Conservation (phyloP, 257 asterid genomes). For the Fraxinus anomala region DNA sequence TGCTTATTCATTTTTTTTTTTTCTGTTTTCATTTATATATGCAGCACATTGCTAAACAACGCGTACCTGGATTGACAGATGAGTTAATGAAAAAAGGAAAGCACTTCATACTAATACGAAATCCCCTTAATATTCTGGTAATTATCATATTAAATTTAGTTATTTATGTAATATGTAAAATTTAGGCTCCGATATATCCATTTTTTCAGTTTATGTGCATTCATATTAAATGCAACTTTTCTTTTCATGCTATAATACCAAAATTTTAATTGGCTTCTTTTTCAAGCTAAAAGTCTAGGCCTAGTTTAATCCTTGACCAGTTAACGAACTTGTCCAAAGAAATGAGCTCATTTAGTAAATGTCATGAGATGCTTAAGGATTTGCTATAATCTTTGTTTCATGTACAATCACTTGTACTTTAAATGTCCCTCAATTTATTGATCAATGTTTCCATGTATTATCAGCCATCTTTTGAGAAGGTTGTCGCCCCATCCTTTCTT, state of each 20-base stretch:
- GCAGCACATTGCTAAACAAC: constrained; percentile 89
- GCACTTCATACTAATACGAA: constrained; percentile 77
- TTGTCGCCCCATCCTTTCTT: constrained; percentile 57
- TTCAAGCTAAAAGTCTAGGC: neutral
- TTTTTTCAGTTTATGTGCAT: constrained; percentile 13
- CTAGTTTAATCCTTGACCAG: neutral
- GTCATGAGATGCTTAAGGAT: neutral
- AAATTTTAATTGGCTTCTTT: neutral
- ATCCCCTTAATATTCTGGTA: constrained; percentile 88
- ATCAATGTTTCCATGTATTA: constrained; percentile 25
- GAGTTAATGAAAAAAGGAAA: constrained; percentile 80
- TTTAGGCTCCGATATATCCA: neutral
- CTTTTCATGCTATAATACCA: neutral
- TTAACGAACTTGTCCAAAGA: neutral
- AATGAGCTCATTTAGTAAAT: constrained; percentile 13
- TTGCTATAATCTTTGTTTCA: constrained; percentile 6
- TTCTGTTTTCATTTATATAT: constrained; percentile 24
- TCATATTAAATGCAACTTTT: neutral
- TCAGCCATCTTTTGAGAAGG: constrained; percentile 82
- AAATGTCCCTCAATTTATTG: constrained; percentile 15
- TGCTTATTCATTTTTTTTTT: neutral
- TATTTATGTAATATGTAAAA: neutral
- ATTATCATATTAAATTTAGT: constrained; percentile 17
- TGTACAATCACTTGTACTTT: constrained; percentile 3
- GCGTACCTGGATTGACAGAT: constrained; percentile 57